Evolutionary conservation across 2,329 filamentous ascomycete genomes (phyloP), one percentile per base, ranked within the genome.

Genomic region (Ophiostoma piceae): DNA sequence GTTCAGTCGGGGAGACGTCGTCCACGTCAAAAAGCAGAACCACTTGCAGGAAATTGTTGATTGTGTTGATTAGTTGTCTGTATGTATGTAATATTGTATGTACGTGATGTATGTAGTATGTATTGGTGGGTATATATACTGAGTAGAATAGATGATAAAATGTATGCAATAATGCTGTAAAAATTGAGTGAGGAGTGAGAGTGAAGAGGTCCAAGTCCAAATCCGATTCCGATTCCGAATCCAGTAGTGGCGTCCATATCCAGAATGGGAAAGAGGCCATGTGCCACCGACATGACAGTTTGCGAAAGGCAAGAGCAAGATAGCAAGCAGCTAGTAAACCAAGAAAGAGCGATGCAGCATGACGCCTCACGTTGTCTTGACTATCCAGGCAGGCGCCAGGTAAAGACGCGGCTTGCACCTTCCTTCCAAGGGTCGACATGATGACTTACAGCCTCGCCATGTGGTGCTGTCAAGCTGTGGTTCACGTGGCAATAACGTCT

Each of bases 21-120:
- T 47, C 16, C 2, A 47, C 43, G 19, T 47, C 16, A 6, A 2
- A 4, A n/a, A 19, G 5, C 43, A 47, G 6, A 47, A 19, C 16
- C 11, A 47, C 16, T 47, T 5, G 16, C 43, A n/a, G 43, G 5
- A 16, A 19, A 8, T 7, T 6, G 19, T n/a, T 16, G 43, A 2
- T 16, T n/a, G n/a, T 47, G 43, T n/a, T 47, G 16, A 47, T n/a
- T n/a, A 19, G 19, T 47, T n/a, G 43, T 47, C 16, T 47, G 43
- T 47, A 57, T 26, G n/a, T 57, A 57, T 26, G 22, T 57, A 3
- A 12, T 8, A 57, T 57, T 57, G 22, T 26, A 26, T 57, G 51
- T 57, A 57, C 51, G 22, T 57, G 51, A 26, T 57, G 7, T 14
- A 57, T 57, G 51, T 57, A 57, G 51, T 57, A 57, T 57, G 51